Base-by-base conservation (phyloP, 108 stramenopile species). In the Seminavis robusta region DNA sequence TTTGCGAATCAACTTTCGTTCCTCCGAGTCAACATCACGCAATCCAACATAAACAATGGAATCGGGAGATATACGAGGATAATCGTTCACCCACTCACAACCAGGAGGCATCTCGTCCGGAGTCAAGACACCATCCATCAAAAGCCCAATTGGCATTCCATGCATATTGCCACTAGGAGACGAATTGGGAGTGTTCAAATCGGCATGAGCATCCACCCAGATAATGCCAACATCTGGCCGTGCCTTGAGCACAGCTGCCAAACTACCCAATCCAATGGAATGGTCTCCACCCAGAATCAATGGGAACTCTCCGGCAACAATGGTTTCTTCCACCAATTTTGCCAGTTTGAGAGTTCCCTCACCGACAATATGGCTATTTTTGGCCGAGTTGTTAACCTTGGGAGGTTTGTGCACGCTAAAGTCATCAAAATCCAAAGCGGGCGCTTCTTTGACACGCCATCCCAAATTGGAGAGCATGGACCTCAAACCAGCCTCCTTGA, bases 131-230 rank as follows among this genome's bases (percentile, higher is more conserved):
- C 77, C 87, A 41, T 94, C 84, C 83, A 98, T 85, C 60, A 97
- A 65, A 51, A 99, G 56, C 5, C 94, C 95, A 25, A 99, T 27
- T 4, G 98, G 98, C 99, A 99, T 99, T 10, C 99, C 99, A 60
- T 99, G 99, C 90, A 98, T 90, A 56, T 98, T 98, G n/a, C 99
- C 99, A 54, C 90, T 91, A 36, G 79, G 89, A 7, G 87, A 86
- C 0, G 77, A 78, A 43, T 55, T 52, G 0, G 98, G 99, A 0
- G 94, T 97, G 73, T 99, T 98, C 48, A 98, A 73, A 84, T 99
- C 99, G 26, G 97, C 99, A 77, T 99, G 99, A 0, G 99, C 99
- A 75, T 99, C 99, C 8, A 98, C 94, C 99, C 99, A 99, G 48
- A 99, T 79, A 27, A 99, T 79, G 13, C 94, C 88, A n/a, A 94